Evolutionary conservation across 164 flowering plant genomes (phyloP).

Genomic region (Stephania japonica): DNA sequence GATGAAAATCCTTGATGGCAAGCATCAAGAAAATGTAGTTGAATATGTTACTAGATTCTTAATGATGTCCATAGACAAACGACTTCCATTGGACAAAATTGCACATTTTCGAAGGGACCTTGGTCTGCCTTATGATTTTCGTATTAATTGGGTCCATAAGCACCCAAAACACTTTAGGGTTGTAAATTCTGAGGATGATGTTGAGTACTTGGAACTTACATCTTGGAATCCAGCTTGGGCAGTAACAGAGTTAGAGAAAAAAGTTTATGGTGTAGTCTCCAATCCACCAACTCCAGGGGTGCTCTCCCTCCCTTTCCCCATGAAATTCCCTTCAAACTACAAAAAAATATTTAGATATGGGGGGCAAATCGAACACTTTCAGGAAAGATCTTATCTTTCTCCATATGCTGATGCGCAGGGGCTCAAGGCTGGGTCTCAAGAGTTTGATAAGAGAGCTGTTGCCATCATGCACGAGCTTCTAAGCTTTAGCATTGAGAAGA

Average conservation of each 20-base stretch:
- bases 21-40: conserved; percentile 45
- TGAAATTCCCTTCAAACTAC: conserved; percentile 72
- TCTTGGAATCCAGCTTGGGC: conserved; percentile 87
- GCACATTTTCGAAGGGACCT: conserved; percentile 85
- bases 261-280: conserved; percentile 22
- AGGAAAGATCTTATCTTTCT: conserved; percentile 66
- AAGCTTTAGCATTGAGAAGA: conserved; percentile 78
- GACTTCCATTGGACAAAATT: conserved; percentile 61
- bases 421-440: conserved; percentile 61
- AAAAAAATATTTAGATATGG: conserved; percentile 55
- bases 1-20: conserved; percentile 35
- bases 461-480: conserved; percentile 91
- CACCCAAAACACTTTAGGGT: conserved; percentile 64
- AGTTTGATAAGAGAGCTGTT: conserved; percentile 87
- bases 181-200: conserved; percentile 41
- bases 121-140: conserved; percentile 73
- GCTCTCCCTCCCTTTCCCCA: conserved; percentile 69
- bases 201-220: conserved; percentile 68
- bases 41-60: conserved; percentile 72
- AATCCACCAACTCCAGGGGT: conserved; percentile 45
- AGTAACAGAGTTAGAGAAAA: conserved; percentile 85
- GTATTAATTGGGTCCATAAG: conserved; percentile 51
- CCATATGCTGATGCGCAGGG: conserved; percentile 88
- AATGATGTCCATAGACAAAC: conserved; percentile 80
- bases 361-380: conserved; percentile 72